Evolutionary conservation across 108 stramenopile species (phyloP).

Genomic region (Pseudonitzschia multistriata): DNA sequence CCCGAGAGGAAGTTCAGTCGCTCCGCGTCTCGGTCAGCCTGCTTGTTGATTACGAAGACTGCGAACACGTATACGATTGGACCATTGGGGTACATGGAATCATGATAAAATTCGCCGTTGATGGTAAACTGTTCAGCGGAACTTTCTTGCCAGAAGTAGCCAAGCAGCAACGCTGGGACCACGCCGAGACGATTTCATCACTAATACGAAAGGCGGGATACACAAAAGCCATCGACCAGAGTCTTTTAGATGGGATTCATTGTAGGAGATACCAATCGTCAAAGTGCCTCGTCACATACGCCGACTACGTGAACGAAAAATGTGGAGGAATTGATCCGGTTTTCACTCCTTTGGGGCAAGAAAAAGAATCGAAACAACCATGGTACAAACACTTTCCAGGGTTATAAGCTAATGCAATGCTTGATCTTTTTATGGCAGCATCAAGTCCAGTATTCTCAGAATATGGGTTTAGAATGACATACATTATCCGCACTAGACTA

Average conservation of each 20-base stretch:
- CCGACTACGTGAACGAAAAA: constrained; percentile 46
- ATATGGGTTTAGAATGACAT: too few relatives aligned
- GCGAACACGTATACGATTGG: constrained; percentile 67
- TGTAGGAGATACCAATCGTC: constrained; percentile 80
- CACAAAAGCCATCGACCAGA: constrained; percentile 35
- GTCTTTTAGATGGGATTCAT: constrained; percentile 42
- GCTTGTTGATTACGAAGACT: constrained; percentile 68
- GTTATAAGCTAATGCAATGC: too few relatives aligned
- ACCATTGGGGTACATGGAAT: constrained; percentile 77
- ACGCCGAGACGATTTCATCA: constrained; percentile 43
- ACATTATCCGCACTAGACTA: too few relatives aligned
- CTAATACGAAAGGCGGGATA: constrained; percentile 79
- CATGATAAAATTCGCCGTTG: constrained; percentile 47
- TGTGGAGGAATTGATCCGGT: constrained; percentile 18
- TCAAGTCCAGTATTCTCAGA: too few relatives aligned
- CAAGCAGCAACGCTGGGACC: constrained; percentile 62
- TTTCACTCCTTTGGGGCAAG: too few relatives aligned
- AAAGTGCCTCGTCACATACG: constrained; percentile 51
- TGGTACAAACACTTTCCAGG: too few relatives aligned
- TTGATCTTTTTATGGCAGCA: too few relatives aligned
- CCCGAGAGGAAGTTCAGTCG: constrained; percentile 40
- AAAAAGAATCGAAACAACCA: too few relatives aligned
- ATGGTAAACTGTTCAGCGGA: constrained; percentile 36
- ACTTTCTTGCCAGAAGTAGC: constrained; percentile 78
- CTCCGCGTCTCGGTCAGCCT: constrained; percentile 73